These are phyloP conservation scores for Graphiopsis chlorocephala DNA, from an alignment of 2,329 filamentous ascomycete species.

Conservation along the genomic window DNA sequence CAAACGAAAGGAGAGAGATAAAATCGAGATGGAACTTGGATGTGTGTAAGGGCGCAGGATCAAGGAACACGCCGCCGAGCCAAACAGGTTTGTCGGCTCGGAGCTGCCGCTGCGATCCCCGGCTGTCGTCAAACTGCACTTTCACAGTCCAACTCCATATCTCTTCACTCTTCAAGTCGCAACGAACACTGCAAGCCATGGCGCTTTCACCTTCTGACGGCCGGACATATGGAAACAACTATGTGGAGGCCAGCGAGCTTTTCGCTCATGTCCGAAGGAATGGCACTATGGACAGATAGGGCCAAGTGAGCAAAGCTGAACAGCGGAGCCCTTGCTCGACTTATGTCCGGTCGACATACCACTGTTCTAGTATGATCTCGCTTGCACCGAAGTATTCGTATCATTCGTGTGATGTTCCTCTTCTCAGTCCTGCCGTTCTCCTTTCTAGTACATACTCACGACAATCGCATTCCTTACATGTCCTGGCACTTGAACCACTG, in stretches of 20 bases:
- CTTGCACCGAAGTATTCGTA: background rate
- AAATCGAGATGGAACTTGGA: no score
- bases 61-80: no score
- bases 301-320: background rate
- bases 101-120: no score
- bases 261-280: background rate
- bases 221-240: no score
- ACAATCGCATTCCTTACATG: background rate
- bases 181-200: background rate
- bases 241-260: no score
- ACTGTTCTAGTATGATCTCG: background rate
- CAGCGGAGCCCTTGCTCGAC: background rate
- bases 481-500: background rate
- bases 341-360: background rate
- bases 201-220: no score
- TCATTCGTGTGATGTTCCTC: background rate
- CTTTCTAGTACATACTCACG: background rate
- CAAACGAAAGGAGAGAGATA: no score
- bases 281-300: background rate
- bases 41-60: no score
- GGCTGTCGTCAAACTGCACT: no score
- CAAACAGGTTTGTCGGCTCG: no score
- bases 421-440: background rate
- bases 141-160: no score
- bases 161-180: background rate